phyloP scores from a whole-genome alignment of 768 basidiomycete species.

The Boletus subcaerulescens region DNA sequence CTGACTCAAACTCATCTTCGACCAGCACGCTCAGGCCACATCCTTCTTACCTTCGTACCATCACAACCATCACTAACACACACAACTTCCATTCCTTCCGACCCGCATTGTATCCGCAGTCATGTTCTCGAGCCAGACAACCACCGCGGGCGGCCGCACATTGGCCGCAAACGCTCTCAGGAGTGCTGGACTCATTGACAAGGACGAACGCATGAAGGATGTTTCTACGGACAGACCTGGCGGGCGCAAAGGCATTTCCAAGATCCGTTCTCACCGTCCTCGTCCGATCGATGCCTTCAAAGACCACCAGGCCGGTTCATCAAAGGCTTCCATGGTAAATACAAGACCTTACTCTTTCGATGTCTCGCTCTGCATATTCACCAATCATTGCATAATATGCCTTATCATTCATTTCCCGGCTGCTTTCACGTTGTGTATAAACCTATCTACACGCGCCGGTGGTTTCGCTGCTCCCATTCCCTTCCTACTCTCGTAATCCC shows the following conservation, averaged over 20 bases:
- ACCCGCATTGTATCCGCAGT: background rate
- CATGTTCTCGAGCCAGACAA: slow-evolving; percentile 63
- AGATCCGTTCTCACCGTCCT: slow-evolving; percentile 58
- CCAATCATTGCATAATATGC: slow-evolving; percentile 26
- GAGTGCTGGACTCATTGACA: slow-evolving; percentile 72
- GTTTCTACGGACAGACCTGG: slow-evolving; percentile 60
- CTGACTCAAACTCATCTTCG: slow-evolving; percentile 15
- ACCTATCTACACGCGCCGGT: slow-evolving; percentile 13
- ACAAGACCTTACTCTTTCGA: slow-evolving; percentile 36
- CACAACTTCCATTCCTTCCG: background rate
- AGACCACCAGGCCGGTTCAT: slow-evolving; percentile 43
- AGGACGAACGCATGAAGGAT: slow-evolving; percentile 75
- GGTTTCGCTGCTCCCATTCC: slow-evolving; percentile 7
- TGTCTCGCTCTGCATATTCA: slow-evolving; percentile 26
- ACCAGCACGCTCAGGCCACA: background rate
- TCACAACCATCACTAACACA: slow-evolving; percentile 4
- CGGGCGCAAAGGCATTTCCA: slow-evolving; percentile 66
- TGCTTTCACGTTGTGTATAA: slow-evolving; percentile 16
- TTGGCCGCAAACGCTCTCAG: slow-evolving; percentile 63
- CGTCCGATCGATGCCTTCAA: slow-evolving; percentile 59
- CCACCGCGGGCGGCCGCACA: slow-evolving; percentile 54
- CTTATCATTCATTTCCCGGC: slow-evolving; percentile 11
- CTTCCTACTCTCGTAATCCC: slow-evolving; percentile 8
- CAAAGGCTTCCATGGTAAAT: slow-evolving; percentile 67
- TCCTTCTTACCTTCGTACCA: slow-evolving; percentile 18